phyloP scores from a whole-genome alignment of 495 filamentous ascomycete species.

The Penicillium riverlandense region DNA sequence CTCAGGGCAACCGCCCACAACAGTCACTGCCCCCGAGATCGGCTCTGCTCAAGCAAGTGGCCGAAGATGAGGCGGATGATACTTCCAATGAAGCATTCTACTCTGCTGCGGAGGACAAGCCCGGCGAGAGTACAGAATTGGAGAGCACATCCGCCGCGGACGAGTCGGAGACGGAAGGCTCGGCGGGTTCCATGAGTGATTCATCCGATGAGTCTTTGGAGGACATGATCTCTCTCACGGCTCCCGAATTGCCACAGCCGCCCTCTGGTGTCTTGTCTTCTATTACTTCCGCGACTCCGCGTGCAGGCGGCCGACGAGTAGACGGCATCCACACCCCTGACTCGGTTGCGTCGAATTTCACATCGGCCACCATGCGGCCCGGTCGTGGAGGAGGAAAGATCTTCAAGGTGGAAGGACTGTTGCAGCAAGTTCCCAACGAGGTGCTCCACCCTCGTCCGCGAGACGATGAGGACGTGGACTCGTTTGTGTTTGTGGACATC shows the following conservation, averaged over 20 bases:
- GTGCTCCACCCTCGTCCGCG: constrained; percentile 76
- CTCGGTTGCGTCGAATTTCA: constrained; percentile 79
- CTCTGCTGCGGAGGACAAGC: constrained; percentile 73
- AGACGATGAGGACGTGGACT: constrained; percentile 81
- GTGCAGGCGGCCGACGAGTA: constrained; percentile 50
- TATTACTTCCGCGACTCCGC: constrained; percentile 63
- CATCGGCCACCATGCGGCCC: constrained; percentile 65
- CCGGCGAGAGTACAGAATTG: constrained; percentile 47
- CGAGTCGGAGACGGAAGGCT: constrained; percentile 45
- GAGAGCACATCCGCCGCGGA: constrained; percentile 45
- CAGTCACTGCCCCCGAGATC: constrained; percentile 21
- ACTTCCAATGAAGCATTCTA: constrained; percentile 84
- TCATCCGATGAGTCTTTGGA: constrained; percentile 73
- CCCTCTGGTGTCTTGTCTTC: constrained; percentile 63
- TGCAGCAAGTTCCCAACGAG: constrained; percentile 64
- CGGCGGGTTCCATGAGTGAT: constrained; percentile 49
- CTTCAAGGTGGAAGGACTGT: constrained; percentile 75
- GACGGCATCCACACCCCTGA: constrained; percentile 71
- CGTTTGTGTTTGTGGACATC: constrained; percentile 81
- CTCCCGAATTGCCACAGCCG: constrained; percentile 66
- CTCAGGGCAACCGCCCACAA: constrained; percentile 26
- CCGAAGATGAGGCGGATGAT: constrained; percentile 66
- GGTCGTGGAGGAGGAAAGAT: constrained; percentile 49
- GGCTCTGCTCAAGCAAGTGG: constrained; percentile 48
- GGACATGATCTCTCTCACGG: constrained; percentile 75